Conservation (phyloP, 225 moss, liverwort and hornwort genomes). For the Lunularia cruciata region DNA sequence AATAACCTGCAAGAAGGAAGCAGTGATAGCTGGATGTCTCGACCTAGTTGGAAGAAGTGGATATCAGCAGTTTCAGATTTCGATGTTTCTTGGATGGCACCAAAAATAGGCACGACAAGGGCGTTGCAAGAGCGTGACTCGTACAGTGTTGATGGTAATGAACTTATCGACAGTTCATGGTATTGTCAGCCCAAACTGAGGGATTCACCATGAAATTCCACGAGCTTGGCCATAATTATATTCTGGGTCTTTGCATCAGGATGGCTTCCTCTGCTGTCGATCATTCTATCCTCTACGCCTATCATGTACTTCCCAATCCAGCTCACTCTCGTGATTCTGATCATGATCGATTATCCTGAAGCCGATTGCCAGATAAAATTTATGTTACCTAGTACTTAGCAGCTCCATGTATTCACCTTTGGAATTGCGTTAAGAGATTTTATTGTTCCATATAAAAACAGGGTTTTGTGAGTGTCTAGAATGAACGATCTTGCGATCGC, state of each 20-base stretch:
- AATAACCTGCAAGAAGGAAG: neutral
- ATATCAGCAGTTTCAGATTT: conserved; percentile 5
- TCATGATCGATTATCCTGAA: neutral
- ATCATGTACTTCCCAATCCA: too few relatives aligned
- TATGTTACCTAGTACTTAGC: neutral
- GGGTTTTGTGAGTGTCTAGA: neutral
- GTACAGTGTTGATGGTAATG: neutral
- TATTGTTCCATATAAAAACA: neutral
- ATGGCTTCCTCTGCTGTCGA: too few relatives aligned
- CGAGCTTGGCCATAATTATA: too few relatives aligned
- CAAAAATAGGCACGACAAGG: conserved; percentile 6
- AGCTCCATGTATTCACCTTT: neutral
- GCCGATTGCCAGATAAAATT: neutral
- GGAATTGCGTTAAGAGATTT: neutral
- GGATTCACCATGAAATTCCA: neutral
- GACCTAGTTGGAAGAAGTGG: conserved; percentile 4
- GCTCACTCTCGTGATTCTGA: too few relatives aligned
- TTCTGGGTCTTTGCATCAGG: too few relatives aligned
- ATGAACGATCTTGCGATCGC: neutral
- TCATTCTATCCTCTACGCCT: too few relatives aligned
- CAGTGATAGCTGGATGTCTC: neutral
- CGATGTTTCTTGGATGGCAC: conserved; percentile 5
- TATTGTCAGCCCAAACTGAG: neutral
- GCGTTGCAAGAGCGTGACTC: neutral
- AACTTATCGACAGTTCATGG: conserved; percentile 2